Evolutionary conservation across 176 grass and related monocot genomes (phyloP), one percentile per base, ranked within the genome.

Genomic region (Cenchrus fungigraminus): DNA sequence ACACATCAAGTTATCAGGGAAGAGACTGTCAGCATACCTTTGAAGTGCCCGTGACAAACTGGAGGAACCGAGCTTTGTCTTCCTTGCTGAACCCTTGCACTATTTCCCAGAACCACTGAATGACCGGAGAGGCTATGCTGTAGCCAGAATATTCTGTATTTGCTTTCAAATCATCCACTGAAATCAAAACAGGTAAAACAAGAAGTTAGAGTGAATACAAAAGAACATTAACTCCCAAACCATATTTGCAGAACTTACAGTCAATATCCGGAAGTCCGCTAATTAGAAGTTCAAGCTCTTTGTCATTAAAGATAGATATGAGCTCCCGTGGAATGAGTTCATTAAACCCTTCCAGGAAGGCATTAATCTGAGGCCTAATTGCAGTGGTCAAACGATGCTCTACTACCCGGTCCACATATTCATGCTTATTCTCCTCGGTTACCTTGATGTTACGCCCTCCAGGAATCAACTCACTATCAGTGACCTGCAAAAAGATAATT

Each of bases 101-200:
- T 22, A 97, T 91, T 89, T 97, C 97, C 97, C 97, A 99, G 79
- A 99, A 99, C 97, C 97, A 99, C 53, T 99, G 97, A 86, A 94
- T 96, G 13, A 99, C 97, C 40, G 94, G 91, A 60, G 94, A 96
- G 51, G 90, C 97, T 86, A 93, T 99, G 73, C 91, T 99, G 78
- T 99, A 97, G 58, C 97, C 97, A 74, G 94, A 99, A 80, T 99
- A 99, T 79, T 99, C 97, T 4, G 97, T 97, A 89, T 99, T 97
- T 83, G 90, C 86, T 78, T 91, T 96, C 56, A 99, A 89, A 84
- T 99, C 97, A 20, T 99, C 97, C 97, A 99, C 97, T 99, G 77
- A 85, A 87, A 69, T 8, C 73, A 80, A 56, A 79, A 84, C 4
- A 17, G 42, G 64, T 4, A 88, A 71, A 64, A 79, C 20, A 61